Conservation (phyloP, 768 basidiomycete genomes). For the Pisolithus sp. region DNA sequence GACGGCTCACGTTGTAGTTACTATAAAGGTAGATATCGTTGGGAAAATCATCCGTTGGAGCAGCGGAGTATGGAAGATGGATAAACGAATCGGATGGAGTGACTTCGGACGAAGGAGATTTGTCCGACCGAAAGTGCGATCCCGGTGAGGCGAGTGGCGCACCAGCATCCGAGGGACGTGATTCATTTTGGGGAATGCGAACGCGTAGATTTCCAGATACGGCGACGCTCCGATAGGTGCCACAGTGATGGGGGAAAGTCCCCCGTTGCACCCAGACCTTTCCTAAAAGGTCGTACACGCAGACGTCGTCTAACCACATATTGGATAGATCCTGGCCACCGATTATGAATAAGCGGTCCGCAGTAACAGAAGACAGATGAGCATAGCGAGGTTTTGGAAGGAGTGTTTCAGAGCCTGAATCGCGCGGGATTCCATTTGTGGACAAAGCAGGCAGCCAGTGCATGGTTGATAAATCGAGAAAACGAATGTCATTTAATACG, state of each 20-base stretch:
- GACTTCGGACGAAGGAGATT: conserved; percentile 37
- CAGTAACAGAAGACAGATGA: conserved; percentile 83
- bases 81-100: conserved; percentile 55
- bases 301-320: conserved; percentile 89
- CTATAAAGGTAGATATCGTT: conserved; percentile 89
- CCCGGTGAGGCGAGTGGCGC: conserved; percentile 50
- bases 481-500: conserved; percentile 88
- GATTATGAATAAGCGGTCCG: conserved; percentile 81
- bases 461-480: conserved; percentile 69
- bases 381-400: conserved; percentile 88
- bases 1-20: conserved; percentile 80
- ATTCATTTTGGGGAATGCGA: conserved; percentile 61
- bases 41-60: conserved; percentile 67
- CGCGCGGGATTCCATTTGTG: conserved; percentile 26
- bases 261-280: conserved; percentile 76
- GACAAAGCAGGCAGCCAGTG: conserved; percentile 59
- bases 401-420: conserved; percentile 38
- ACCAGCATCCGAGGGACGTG: conserved; percentile 33
- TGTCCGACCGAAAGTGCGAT: conserved; percentile 49
- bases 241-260: conserved; percentile 87
- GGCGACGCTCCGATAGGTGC: conserved; percentile 91
- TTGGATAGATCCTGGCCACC: conserved; percentile 94
- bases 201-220: conserved; percentile 67
- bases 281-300: conserved; percentile 73
- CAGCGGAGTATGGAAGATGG: conserved; percentile 72